These are phyloP conservation scores for Talaromyces pinophilus DNA, from an alignment of 2,329 filamentous ascomycete species.

Conservation along the genomic window DNA sequence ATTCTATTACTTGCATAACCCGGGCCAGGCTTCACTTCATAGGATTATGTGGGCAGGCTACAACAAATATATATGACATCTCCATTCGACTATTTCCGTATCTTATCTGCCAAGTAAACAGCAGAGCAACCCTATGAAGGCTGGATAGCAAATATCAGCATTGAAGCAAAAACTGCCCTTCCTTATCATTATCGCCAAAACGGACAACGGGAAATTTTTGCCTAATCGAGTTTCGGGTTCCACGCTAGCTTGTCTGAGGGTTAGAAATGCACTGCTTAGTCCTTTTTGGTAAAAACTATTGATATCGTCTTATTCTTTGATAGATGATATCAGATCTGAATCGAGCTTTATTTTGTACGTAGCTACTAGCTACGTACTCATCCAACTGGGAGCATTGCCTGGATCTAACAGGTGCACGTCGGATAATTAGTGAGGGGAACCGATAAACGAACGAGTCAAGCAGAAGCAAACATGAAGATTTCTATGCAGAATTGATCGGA, in stretches of 20 bases:
- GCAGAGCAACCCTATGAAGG: neutral
- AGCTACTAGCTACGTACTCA: too few relatives aligned
- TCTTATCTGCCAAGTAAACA: neutral
- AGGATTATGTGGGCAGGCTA: neutral
- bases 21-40: neutral
- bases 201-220: slow-evolving; percentile 8
- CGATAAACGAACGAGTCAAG: neutral
- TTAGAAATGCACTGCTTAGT: slow-evolving; percentile 10
- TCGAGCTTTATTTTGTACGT: neutral
- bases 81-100: neutral
- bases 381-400: neutral
- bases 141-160: neutral
- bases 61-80: neutral
- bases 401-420: neutral
- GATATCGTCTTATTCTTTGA: neutral
- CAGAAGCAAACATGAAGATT: neutral
- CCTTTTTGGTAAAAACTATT: neutral
- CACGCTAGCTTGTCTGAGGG: neutral
- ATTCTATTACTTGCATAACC: neutral
- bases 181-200: neutral
- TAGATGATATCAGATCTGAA: neutral
- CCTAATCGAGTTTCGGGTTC: slow-evolving; percentile 15
- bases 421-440: neutral
- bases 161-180: neutral
- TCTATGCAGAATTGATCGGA: neutral